Evolutionary conservation across 345 rosid species (phyloP).

Genomic region (Dipteronia dyeriana): DNA sequence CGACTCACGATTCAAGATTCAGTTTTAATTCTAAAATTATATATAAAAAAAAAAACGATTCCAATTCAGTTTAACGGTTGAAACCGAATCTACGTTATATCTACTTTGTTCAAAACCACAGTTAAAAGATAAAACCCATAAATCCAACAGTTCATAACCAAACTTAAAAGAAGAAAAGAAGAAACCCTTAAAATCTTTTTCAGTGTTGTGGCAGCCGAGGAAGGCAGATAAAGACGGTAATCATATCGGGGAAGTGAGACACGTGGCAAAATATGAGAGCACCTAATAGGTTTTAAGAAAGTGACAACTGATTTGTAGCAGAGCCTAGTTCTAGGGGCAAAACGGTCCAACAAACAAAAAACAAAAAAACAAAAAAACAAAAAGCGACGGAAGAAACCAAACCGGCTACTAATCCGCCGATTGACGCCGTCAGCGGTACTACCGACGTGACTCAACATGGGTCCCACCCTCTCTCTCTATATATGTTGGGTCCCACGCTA

Average conservation of each 20-base stretch:
- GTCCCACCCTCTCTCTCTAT: not conserved
- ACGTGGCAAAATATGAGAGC: conserved; percentile 21
- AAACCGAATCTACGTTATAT: too few species aligned
- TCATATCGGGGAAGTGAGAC: not conserved
- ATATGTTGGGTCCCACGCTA: not conserved
- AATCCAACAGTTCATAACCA: too few species aligned
- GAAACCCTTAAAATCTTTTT: too few species aligned
- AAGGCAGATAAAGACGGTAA: not conserved
- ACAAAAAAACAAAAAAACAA: not conserved
- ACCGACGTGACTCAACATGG: conserved; percentile 22
- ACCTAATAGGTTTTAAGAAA: not conserved
- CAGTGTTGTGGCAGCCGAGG: conserved; percentile 9
- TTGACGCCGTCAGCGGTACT: conserved; percentile 19
- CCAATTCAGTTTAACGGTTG: too few species aligned
- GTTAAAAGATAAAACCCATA: too few species aligned
- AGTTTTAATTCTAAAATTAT: too few species aligned
- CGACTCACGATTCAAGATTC: too few species aligned
- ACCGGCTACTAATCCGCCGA: conserved; percentile 32
- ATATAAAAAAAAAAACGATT: too few species aligned
- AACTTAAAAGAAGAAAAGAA: too few species aligned
- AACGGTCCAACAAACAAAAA: not conserved
- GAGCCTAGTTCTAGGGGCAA: not conserved
- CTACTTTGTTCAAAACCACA: too few species aligned
- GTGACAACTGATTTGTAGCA: conserved; percentile 12
- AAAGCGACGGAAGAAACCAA: not conserved